phyloP scores from a whole-genome alignment of 345 rosid species.

The Firmiana major region DNA sequence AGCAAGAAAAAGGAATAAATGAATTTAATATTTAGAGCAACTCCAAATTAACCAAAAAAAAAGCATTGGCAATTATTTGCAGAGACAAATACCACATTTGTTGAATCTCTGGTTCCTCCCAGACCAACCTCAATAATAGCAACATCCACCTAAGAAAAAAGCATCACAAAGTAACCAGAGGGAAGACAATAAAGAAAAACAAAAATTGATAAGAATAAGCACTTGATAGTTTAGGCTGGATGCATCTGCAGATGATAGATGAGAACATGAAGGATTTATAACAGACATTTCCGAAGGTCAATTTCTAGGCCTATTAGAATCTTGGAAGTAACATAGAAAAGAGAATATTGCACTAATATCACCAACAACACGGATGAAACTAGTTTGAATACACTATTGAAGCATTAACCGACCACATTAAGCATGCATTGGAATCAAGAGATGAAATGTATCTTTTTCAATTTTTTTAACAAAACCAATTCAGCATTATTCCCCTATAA shows the following conservation, averaged over 20 bases:
- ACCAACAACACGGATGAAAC: not conserved
- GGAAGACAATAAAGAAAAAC: not conserved
- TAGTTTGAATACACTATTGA: not conserved
- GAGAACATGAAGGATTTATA: not conserved
- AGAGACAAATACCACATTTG: constrained; percentile 67
- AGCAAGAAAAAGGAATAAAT: not conserved
- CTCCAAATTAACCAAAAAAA: not conserved
- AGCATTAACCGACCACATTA: not conserved
- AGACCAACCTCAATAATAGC: constrained; percentile 89
- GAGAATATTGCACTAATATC: not conserved
- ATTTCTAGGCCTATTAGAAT: not conserved
- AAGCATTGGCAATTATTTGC: not conserved
- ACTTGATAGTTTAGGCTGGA: not conserved
- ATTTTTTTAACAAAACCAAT: not conserved
- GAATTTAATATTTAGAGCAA: not conserved
- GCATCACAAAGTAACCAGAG: not conserved
- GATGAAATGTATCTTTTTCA: not conserved
- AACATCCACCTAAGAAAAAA: constrained; percentile 64
- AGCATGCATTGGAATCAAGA: not conserved
- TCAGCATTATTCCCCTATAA: not conserved
- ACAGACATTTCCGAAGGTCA: not conserved
- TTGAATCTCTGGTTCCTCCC: constrained; percentile 70
- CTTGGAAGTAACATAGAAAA: not conserved
- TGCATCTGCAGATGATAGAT: not conserved
- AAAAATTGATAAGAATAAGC: not conserved